Base-by-base conservation (phyloP, 139 green algal species). In the Edaphochlamys debaryana region DNA sequence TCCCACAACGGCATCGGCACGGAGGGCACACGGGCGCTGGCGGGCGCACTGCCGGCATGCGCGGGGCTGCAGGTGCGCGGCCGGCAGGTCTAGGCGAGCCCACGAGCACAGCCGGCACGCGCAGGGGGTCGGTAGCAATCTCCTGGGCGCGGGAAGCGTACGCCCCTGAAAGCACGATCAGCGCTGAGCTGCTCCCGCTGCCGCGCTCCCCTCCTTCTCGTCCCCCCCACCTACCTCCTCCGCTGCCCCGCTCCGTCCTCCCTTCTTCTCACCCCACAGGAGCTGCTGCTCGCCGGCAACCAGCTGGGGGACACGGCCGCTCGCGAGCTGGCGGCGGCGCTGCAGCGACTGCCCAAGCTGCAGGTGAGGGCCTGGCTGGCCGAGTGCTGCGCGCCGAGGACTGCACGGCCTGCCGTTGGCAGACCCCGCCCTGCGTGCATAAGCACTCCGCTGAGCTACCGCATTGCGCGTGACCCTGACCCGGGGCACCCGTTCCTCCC, bases 231-330 rank as follows among this genome's bases (percentile, higher is more conserved):
- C n/a, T n/a, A n/a, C n/a, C n/a, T n/a, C n/a, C n/a, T n/a, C n/a
- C n/a, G n/a, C n/a, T n/a, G n/a, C n/a, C n/a, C n/a, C n/a, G n/a
- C n/a, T n/a, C n/a, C n/a, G n/a, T n/a, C n/a, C n/a, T n/a, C n/a
- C n/a, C n/a, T n/a, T n/a, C n/a, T n/a, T n/a, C n/a, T n/a, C n/a
- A n/a, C n/a, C n/a, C n/a, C n/a, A 4, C 78, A 79, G 64, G 85
- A 86, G 62, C 79, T 89, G 79, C 52, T 79, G 4, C 64, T 89
- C 27, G 52, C 40, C 9, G 85, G 79, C 52, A 89, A 89, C 79
- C 40, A 77, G 36, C 58, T 89, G 45, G 85, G 85, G 41, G 85
- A 89, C 63, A 1, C 15, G 54, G 85, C 79, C 22, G 52, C 36
- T 19, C 45, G 79, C 29, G 66, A 66, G 64, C 79, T 89, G 50